Evolutionary conservation across 176 grass and related monocot genomes (phyloP), one percentile per base, ranked within the genome.

Genomic region (Triticum aestivum): DNA sequence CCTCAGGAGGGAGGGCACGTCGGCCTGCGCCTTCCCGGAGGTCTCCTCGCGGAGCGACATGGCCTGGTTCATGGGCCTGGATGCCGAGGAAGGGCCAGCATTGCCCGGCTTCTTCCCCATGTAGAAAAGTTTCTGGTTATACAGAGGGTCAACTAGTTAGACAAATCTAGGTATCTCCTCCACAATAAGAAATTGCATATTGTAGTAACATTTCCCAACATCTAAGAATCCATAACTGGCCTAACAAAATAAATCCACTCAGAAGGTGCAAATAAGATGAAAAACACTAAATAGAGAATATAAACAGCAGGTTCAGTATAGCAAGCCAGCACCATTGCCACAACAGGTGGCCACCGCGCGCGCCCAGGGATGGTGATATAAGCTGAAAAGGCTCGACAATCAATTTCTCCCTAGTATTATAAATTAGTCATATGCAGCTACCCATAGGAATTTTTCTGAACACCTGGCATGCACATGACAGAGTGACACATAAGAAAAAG

Each of bases 31-130:
- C 84, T 69, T 81, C 38, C 90, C 93, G 11, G 90, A 86, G 65
- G 56, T 88, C 81, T 92, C 90, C 79, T 95, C 90, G 9, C 90
- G 88, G 77, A 95, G 83, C 7, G 86, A 90, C 62, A 85, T 3
- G 21, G 65, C 45, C 65, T 69, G 86, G 41, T 38, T 80, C 65
- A 3, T 7, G 11, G 69, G 11, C 80, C 77, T 82, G 17, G 51
- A 38, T 27, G 23, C 39, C 61, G 52, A 20, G 6, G 52, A 79
- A 59, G 49, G 15, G 32, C 61, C 34, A 8, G 4, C 7, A 1
- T 41, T 61, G 3, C 61, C 30, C 38, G 3, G 70, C 20, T 75
- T 89, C 83, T 86, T 91, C 23, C 80, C 87, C 92, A 94, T 94
- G 59, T 76, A 13, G 69, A 9, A 20, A 56, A 56, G 6, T 20